Percentiles rank a stretch among this genome's conserved stretches.
These are phyloP conservation scores for Komagataella populi DNA, from an alignment of 805 yeast genomes.

Conservation along the genomic window DNA sequence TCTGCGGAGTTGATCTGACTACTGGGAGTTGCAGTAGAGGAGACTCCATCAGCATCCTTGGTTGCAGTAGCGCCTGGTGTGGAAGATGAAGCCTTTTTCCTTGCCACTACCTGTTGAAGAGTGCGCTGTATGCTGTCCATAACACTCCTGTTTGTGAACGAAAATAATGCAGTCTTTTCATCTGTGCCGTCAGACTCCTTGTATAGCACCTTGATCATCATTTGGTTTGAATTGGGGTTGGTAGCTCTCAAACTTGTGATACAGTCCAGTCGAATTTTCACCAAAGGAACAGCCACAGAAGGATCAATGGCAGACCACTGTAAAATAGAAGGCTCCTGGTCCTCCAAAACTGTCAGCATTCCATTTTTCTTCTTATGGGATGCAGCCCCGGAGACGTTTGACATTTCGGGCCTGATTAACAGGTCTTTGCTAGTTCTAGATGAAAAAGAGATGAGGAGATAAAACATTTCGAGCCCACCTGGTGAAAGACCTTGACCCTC, in stretches of 20 bases:
- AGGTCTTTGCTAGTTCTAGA: neutral
- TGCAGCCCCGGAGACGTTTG: constrained; percentile 30
- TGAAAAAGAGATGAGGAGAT: neutral
- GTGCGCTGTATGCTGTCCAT: constrained; percentile 65
- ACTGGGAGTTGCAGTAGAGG: constrained; percentile 6
- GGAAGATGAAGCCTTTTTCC: constrained; percentile 35
- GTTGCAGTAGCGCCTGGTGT: constrained; percentile 5
- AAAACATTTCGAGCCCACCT: neutral
- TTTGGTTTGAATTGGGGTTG: constrained; percentile 48
- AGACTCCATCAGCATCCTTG: constrained; percentile 1
- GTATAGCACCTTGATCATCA: constrained; percentile 48
- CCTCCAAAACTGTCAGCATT: constrained; percentile 40
- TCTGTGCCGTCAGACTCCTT: constrained; percentile 20
- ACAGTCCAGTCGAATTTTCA: constrained; percentile 26
- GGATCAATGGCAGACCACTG: constrained; percentile 47
- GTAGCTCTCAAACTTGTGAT: constrained; percentile 52
- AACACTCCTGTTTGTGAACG: constrained; percentile 58
- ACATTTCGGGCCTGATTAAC: neutral
- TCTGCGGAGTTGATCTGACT: constrained; percentile 2
- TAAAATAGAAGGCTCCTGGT: constrained; percentile 37
- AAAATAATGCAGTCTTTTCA: constrained; percentile 28
- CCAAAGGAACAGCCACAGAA: constrained; percentile 20
- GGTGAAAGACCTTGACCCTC: neutral
- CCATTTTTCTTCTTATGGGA: constrained; percentile 41
- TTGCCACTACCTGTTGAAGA: constrained; percentile 52